phyloP scores from a whole-genome alignment of 2,329 filamentous ascomycete species.

The Ascosphaera apis region DNA sequence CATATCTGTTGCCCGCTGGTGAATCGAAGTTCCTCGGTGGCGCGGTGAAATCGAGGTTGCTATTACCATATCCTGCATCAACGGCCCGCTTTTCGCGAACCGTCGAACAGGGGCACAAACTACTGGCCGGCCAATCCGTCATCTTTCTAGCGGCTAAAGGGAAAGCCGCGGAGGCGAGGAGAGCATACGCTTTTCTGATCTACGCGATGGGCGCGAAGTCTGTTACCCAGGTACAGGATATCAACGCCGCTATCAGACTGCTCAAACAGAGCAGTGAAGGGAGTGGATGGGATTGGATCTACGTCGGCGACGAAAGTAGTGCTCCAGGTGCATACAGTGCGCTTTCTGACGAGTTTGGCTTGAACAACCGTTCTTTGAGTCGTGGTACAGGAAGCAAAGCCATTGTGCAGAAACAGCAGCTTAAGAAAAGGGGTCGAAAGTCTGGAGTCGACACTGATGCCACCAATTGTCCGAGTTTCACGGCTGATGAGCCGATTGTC shows the following conservation, averaged over 20 bases:
- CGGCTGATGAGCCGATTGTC: constrained; percentile 2
- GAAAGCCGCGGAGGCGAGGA: constrained; percentile 38
- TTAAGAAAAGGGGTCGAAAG: constrained; percentile 1
- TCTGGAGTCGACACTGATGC: neutral
- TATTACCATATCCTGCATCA: constrained; percentile 36
- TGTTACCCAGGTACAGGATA: constrained; percentile 40
- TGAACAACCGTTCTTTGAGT: neutral
- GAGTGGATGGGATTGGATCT: constrained; percentile 48
- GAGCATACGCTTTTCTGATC: constrained; percentile 58
- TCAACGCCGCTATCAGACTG: constrained; percentile 39
- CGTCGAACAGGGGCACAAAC: constrained; percentile 34
- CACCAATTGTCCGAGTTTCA: neutral
- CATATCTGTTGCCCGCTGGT: constrained; percentile 70
- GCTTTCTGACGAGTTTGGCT: constrained; percentile 1
- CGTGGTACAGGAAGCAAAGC: constrained; percentile 17
- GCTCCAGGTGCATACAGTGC: constrained; percentile 26
- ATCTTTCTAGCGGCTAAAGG: constrained; percentile 48
- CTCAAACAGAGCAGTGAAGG: constrained; percentile 20
- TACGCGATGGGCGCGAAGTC: constrained; percentile 49
- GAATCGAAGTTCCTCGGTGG: constrained; percentile 54
- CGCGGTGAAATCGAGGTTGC: constrained; percentile 49
- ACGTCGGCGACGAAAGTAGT: constrained; percentile 42
- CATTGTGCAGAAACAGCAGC: constrained; percentile 7
- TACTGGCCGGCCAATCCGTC: constrained; percentile 42
- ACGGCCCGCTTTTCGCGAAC: constrained; percentile 34